A percentile compares a stretch with the other conserved stretches of the same genome.
phyloP scores from a whole-genome alignment of 768 basidiomycete species.

The Austroboletus festivus region DNA sequence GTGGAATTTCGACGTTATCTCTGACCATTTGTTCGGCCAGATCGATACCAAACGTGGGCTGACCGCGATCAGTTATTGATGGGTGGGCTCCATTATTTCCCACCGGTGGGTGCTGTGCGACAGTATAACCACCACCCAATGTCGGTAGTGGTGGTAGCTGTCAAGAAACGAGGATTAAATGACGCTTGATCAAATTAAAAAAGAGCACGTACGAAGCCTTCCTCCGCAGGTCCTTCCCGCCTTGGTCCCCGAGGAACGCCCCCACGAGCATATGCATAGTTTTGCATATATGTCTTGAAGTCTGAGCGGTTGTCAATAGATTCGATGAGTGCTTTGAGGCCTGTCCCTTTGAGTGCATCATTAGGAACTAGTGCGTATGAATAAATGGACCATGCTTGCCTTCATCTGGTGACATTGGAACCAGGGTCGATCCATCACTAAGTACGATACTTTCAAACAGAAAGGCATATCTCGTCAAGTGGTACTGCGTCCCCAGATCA shows the following conservation, averaged over 20 bases:
- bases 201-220: slow-evolving; percentile 80
- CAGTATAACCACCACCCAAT: slow-evolving; percentile 31
- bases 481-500: slow-evolving; percentile 97
- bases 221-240: slow-evolving; percentile 85
- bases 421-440: slow-evolving; percentile 82
- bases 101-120: slow-evolving; percentile 24
- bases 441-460: slow-evolving; percentile 88
- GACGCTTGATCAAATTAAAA: not conserved
- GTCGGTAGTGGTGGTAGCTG: slow-evolving; percentile 65
- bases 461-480: slow-evolving; percentile 91
- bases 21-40: slow-evolving; percentile 91
- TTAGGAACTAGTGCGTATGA: slow-evolving; percentile 1
- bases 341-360: slow-evolving; percentile 43
- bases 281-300: slow-evolving; percentile 97
- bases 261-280: slow-evolving; percentile 89
- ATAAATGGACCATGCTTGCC: slow-evolving; percentile 39
- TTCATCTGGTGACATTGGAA: slow-evolving; percentile 68
- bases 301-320: slow-evolving; percentile 92
- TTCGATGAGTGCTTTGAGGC: slow-evolving; percentile 84
- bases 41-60: slow-evolving; percentile 91
- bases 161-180: slow-evolving; percentile 6
- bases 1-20: slow-evolving; percentile 87
- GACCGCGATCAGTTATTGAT: slow-evolving; percentile 52
- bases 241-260: slow-evolving; percentile 66
- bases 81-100: slow-evolving; percentile 29